These are phyloP conservation scores for Sporothrix phasma DNA, from an alignment of 2,329 filamentous ascomycete genomes.

Conservation along the genomic window DNA sequence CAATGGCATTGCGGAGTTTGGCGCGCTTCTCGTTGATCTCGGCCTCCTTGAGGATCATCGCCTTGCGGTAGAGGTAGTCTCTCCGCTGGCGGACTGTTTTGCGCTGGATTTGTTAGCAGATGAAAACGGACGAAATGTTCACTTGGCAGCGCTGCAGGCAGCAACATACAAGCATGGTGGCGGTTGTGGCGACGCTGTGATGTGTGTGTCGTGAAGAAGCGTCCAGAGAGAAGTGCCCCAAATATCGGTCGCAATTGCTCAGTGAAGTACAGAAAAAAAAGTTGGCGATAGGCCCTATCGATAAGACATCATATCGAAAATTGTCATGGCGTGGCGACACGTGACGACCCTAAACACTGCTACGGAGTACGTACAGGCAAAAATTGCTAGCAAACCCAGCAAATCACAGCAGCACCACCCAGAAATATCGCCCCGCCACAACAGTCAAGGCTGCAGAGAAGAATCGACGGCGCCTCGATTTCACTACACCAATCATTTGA, in stretches of 20 bases:
- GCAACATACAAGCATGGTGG: conserved; percentile 18
- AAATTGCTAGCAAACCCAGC: not conserved
- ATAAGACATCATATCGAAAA: not conserved
- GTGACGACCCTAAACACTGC: not conserved
- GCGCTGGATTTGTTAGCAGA: conserved; percentile 32
- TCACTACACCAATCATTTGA: not conserved
- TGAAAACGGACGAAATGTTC: conserved; percentile 18
- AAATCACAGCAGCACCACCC: too few species aligned
- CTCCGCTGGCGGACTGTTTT: conserved; percentile 69
- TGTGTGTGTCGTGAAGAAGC: not conserved
- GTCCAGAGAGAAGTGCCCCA: not conserved
- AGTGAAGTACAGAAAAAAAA: conserved; percentile 4
- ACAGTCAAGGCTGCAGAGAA: not conserved
- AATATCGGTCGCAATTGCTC: not conserved
- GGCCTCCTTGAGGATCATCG: conserved; percentile 77
- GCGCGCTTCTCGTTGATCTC: conserved; percentile 88
- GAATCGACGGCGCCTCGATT: not conserved
- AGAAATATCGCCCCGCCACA: conserved; percentile 13
- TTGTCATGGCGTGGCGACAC: not conserved
- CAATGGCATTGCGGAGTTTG: conserved; percentile 75
- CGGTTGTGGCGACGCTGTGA: not conserved
- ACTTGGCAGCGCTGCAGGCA: rapidly evolving
- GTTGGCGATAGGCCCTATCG: conserved; percentile 15
- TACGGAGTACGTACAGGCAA: too few species aligned
- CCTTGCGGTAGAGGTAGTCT: conserved; percentile 85